A percentile compares a stretch with the other conserved stretches of the same genome.
phyloP scores from a whole-genome alignment of 306 rosid genomes.

The Benincasa hispida region DNA sequence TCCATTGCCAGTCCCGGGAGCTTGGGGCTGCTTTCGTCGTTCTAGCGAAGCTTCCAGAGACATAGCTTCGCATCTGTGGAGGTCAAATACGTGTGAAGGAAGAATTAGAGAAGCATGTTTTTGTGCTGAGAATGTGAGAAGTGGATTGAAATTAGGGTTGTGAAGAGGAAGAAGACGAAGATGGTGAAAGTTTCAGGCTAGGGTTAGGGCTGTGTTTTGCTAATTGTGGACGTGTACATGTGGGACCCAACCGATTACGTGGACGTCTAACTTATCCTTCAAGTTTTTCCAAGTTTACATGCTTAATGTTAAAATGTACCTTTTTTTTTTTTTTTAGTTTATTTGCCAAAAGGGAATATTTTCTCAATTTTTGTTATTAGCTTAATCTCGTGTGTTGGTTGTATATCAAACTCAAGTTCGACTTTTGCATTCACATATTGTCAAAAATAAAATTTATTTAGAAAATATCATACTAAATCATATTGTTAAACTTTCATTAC shows the following conservation, averaged over 20 bases:
- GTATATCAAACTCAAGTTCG: too few relatives aligned
- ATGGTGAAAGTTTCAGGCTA: conserved; percentile 11
- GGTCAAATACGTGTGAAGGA: background rate
- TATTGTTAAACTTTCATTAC: too few relatives aligned
- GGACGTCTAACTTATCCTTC: background rate
- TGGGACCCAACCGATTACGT: background rate
- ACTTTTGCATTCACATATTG: too few relatives aligned
- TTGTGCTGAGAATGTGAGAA: background rate
- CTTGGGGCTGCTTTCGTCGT: conserved; percentile 25
- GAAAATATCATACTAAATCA: too few relatives aligned
- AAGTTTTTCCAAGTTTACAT: background rate
- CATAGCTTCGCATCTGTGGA: conserved; percentile 19
- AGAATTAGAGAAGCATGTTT: background rate
- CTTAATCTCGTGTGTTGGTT: too few relatives aligned
- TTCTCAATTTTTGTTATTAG: too few relatives aligned
- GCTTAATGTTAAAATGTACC: too few relatives aligned
- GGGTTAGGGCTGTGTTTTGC: conserved; percentile 4
- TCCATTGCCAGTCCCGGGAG: conserved; percentile 26
- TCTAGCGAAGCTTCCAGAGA: conserved; percentile 40
- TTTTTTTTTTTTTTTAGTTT: too few relatives aligned
- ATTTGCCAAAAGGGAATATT: too few relatives aligned
- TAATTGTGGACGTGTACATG: background rate
- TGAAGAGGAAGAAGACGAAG: conserved; percentile 8
- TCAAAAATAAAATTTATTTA: too few relatives aligned
- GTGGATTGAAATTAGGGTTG: conserved; percentile 8